phyloP scores from a whole-genome alignment of 208 protist species.

The Leishmania lainsoni region DNA sequence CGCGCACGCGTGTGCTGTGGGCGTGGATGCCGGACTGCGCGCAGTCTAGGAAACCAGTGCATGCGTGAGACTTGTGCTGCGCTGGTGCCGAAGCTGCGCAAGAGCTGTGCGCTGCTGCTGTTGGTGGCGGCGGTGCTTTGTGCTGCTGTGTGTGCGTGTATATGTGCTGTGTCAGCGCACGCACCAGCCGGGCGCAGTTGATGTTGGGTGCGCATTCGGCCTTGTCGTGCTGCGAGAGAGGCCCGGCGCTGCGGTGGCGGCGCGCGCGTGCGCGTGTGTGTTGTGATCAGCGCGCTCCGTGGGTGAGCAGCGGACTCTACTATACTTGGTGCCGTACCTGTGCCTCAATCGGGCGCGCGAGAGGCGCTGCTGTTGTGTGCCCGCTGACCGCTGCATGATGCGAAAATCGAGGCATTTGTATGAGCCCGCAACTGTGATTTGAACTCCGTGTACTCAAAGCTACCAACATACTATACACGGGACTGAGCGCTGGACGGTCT shows the following conservation, averaged over 20 bases:
- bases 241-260: not conserved
- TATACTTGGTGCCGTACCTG: no score
- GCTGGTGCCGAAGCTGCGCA: no score
- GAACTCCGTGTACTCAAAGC: slow-evolving; percentile 25
- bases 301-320: no score
- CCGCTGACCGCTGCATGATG: slow-evolving; percentile 8
- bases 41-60: no score
- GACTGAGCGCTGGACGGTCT: slow-evolving; percentile 14
- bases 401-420: slow-evolving; percentile 28
- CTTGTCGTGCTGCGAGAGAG: slow-evolving; percentile 25
- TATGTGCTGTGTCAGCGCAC: slow-evolving; percentile 18
- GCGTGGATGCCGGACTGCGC: no score
- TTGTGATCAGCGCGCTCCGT: no score
- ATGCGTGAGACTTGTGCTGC: no score
- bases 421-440: slow-evolving; percentile 25
- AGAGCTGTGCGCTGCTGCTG: no score
- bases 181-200: slow-evolving; percentile 25
- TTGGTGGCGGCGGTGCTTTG: not conserved
- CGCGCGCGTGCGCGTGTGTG: not conserved
- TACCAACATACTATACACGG: slow-evolving; percentile 25
- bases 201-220: slow-evolving; percentile 22
- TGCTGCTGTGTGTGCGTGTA: not conserved
- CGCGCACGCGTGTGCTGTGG: no score
- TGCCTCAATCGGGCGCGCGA: no score
- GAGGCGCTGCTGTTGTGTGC: not conserved